Percentiles rank a stretch among this genome's conserved stretches.
phyloP scores from a whole-genome alignment of 75 land plant species.

The Cupressus sempervirens region DNA sequence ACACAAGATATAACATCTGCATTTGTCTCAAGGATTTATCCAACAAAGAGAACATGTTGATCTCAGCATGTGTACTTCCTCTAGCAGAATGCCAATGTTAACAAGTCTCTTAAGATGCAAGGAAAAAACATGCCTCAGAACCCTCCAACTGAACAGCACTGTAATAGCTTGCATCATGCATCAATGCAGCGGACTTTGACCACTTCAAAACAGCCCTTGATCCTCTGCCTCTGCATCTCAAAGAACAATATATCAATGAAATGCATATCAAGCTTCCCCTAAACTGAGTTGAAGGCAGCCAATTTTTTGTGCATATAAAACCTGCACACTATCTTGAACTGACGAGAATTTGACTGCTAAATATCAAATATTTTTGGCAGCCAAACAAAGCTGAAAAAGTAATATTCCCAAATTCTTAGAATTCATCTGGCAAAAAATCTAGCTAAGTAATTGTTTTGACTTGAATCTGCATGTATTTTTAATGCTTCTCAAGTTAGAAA shows the following conservation, averaged over 20 bases:
- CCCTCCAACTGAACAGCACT: constrained; percentile 74
- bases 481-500: not conserved
- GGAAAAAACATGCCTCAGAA: constrained; percentile 33
- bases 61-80: not conserved
- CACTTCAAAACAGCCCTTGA: constrained; percentile 73
- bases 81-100: not conserved
- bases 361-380: not conserved
- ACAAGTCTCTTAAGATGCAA: not conserved
- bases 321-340: not conserved
- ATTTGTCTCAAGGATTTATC: not conserved
- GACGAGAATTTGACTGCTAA: not conserved
- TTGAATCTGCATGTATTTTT: not conserved
- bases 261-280: not conserved
- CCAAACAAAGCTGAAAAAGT: not conserved
- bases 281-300: not conserved
- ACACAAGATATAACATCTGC: not conserved
- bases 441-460: not conserved
- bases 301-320: not conserved
- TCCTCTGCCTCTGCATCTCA: constrained; percentile 71
- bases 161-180: constrained; percentile 85
- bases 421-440: not conserved
- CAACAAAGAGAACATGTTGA: not conserved
- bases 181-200: constrained; percentile 43
- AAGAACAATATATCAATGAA: not conserved
- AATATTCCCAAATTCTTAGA: not conserved